Conservation (phyloP, 2,329 filamentous ascomycete genomes). For the Fusarium multiceps region DNA sequence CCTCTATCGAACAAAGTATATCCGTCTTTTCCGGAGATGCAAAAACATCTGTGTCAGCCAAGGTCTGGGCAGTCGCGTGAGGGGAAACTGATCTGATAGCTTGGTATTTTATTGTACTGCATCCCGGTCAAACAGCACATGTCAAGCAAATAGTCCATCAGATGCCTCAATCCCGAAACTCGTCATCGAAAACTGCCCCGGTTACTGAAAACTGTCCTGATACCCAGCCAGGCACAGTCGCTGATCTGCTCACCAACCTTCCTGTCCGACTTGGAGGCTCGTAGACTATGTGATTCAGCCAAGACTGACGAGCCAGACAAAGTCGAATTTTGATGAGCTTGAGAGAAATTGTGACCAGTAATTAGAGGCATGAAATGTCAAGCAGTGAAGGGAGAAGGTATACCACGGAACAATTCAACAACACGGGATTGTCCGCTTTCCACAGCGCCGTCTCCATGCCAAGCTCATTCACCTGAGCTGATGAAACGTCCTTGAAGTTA, state of each 20-base stretch:
- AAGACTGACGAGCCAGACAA: not conserved
- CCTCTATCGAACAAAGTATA: not conserved
- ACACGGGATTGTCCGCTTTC: not conserved
- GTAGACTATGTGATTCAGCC: not conserved
- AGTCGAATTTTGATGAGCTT: not conserved
- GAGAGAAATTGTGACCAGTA: not conserved
- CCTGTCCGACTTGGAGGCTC: not conserved
- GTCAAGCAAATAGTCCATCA: not conserved
- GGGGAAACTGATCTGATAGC: constrained; percentile 4
- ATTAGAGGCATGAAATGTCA: not conserved
- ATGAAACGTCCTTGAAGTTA: not conserved
- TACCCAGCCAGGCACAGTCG: not conserved
- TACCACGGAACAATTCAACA: not conserved
- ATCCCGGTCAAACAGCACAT: not conserved
- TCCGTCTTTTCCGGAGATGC: constrained; percentile 5
- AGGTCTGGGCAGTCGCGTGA: constrained; percentile 27
- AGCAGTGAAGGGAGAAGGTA: not conserved
- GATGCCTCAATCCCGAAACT: not conserved
- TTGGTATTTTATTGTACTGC: not conserved
- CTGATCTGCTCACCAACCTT: not conserved
- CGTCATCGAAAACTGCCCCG: not conserved
- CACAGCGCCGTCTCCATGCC: too few relatives aligned
- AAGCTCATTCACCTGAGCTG: not conserved
- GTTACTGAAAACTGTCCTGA: not conserved
- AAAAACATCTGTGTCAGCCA: constrained; percentile 2